These are phyloP conservation scores for Aspergillus ruber DNA, from an alignment of 2,329 filamentous ascomycete species.

Conservation along the genomic window DNA sequence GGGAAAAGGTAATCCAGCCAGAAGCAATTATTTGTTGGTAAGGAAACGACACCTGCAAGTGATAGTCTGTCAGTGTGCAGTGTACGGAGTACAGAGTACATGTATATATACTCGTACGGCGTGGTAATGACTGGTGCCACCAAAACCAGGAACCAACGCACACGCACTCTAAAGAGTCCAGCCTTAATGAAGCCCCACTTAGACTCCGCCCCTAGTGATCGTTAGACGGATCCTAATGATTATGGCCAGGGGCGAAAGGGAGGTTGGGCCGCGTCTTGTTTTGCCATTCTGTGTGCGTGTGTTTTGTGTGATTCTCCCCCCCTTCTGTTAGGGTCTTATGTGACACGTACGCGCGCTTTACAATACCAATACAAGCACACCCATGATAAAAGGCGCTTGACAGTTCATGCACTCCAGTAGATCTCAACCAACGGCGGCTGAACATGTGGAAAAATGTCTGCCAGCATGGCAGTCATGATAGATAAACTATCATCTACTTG, in stretches of 20 bases:
- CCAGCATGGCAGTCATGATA: constrained; percentile 7
- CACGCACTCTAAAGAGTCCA: constrained; percentile 9
- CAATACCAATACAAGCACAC: not conserved
- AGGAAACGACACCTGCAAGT: not conserved
- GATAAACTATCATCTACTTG: not conserved
- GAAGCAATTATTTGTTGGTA: too few species aligned
- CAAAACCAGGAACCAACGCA: not conserved
- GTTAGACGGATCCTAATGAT: constrained; percentile 15
- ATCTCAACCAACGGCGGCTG: constrained; percentile 9
- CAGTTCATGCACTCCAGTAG: not conserved
- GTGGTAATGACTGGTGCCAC: not conserved
- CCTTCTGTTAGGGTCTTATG: constrained; percentile 2
- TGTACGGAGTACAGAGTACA: not conserved
- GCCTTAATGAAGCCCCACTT: constrained; percentile 17
- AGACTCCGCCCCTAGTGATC: constrained; percentile 17
- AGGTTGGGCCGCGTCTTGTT: constrained; percentile 14
- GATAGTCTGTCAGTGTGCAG: not conserved
- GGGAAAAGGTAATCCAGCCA: too few species aligned
- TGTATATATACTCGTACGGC: too few species aligned
- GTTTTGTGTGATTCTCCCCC: not conserved
- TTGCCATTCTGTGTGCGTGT: constrained; percentile 1
- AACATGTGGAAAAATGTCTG: constrained; percentile 11
- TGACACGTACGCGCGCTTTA: not conserved
- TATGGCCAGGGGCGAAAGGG: constrained; percentile 15
- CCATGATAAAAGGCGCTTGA: too few species aligned